Evolutionary conservation across 139 green algal genomes (phyloP).

Genomic region (Picochlorum sp.): DNA sequence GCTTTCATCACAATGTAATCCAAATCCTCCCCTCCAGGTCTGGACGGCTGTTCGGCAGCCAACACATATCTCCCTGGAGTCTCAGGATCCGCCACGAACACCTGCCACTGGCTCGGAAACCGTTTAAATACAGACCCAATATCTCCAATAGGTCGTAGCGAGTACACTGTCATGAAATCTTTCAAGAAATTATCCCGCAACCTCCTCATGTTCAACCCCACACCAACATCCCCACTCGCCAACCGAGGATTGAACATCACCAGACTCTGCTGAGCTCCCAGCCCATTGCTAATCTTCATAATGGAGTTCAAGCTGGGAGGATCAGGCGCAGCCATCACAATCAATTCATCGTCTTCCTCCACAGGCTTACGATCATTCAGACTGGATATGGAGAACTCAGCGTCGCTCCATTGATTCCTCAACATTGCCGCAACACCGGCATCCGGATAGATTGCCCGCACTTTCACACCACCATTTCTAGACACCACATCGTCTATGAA

Average conservation of each 20-base stretch:
- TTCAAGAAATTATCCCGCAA: constrained; percentile 65
- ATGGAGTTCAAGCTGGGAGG: constrained; percentile 31
- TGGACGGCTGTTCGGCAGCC: constrained; percentile 20
- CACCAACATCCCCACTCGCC: constrained; percentile 80
- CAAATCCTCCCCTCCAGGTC: constrained; percentile 26
- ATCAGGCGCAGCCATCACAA: constrained; percentile 76
- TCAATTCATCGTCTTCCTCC: constrained; percentile 50
- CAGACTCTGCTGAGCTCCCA: constrained; percentile 26
- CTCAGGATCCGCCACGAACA: constrained; percentile 19
- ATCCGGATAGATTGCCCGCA: constrained; percentile 71
- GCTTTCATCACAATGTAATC: constrained; percentile 38
- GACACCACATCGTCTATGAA: constrained; percentile 59
- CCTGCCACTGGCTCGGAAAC: constrained; percentile 76
- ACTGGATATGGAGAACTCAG: constrained; percentile 50
- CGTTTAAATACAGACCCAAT: constrained; percentile 45
- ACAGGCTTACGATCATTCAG: constrained; percentile 56
- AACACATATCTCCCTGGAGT: constrained; percentile 27
- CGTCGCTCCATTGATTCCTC: constrained; percentile 55
- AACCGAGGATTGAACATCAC: constrained; percentile 90
- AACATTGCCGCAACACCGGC: constrained; percentile 87
- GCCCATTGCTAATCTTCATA: not conserved
- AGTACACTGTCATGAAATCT: constrained; percentile 78
- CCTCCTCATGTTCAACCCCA: constrained; percentile 83
- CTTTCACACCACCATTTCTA: not conserved
- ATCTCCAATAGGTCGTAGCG: constrained; percentile 69